Evolutionary conservation across 2,329 filamentous ascomycete species (phyloP).

Genomic region (Cladosporium sp.): DNA sequence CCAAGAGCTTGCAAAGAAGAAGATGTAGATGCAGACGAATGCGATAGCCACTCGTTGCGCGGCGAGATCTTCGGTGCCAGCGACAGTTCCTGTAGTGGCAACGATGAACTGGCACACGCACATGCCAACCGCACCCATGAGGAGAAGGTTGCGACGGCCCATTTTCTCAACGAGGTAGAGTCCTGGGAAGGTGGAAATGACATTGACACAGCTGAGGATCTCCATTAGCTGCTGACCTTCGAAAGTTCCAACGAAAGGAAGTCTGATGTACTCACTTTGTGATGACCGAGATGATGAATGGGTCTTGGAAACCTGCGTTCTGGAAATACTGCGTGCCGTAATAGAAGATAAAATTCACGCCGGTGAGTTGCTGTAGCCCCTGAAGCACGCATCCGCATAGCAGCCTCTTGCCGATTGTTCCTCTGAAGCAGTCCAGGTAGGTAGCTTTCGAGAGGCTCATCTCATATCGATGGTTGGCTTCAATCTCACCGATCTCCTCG

Average conservation of each 20-base stretch:
- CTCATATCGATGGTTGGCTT: slow-evolving; percentile 80
- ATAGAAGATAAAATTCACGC: slow-evolving; percentile 69
- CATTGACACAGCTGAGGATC: slow-evolving; percentile 74
- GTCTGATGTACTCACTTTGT: slow-evolving; percentile 44
- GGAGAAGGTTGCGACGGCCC: slow-evolving; percentile 53
- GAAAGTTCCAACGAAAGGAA: slow-evolving; percentile 55
- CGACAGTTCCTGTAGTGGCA: slow-evolving; percentile 39
- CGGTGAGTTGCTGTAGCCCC: slow-evolving; percentile 55
- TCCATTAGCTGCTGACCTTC: too few relatives aligned
- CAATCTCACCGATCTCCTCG: slow-evolving; percentile 66
- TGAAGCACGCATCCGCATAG: slow-evolving; percentile 40
- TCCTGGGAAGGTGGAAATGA: slow-evolving; percentile 69
- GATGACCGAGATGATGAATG: slow-evolving; percentile 63
- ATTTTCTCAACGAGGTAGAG: slow-evolving; percentile 43
- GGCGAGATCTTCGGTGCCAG: slow-evolving; percentile 10
- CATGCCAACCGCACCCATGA: slow-evolving; percentile 57
- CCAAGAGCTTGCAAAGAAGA: slow-evolving; percentile 41
- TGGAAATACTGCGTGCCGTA: slow-evolving; percentile 63
- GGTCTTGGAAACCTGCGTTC: slow-evolving; percentile 22
- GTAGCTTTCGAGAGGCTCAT: slow-evolving; percentile 57
- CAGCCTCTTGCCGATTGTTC: slow-evolving; percentile 46
- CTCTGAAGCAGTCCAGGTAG: slow-evolving; percentile 61
- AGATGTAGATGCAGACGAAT: slow-evolving; percentile 25
- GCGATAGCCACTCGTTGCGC: slow-evolving; percentile 21
- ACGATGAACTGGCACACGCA: slow-evolving; percentile 40